phyloP scores from a whole-genome alignment of 1,284 basidiomycete species.

The Pseudozyma thailandica region DNA sequence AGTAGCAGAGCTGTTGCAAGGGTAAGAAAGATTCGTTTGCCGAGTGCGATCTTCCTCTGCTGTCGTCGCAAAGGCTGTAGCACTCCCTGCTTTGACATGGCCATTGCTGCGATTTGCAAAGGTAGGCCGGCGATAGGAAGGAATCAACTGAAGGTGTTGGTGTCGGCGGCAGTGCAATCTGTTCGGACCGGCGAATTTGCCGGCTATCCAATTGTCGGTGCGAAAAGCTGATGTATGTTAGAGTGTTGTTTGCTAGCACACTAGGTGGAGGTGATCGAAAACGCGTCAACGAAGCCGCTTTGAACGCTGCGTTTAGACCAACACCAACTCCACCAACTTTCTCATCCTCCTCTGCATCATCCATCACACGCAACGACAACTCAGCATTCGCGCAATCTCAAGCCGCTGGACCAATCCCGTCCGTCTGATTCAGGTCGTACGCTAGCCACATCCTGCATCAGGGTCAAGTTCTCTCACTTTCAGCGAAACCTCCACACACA shows the following conservation, averaged over 20 bases:
- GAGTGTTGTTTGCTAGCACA: not conserved
- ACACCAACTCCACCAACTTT: conserved; percentile 12
- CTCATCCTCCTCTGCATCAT: conserved; percentile 2
- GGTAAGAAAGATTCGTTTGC: not conserved
- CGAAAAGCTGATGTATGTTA: conserved; percentile 6
- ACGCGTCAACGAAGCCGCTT: conserved; percentile 35
- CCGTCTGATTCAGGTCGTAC: not conserved
- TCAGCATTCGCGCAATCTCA: not conserved
- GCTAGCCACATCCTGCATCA: not conserved
- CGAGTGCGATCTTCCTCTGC: not conserved
- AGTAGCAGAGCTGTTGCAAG: conserved; percentile 10
- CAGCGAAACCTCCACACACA: not conserved
- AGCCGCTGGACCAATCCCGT: too few relatives aligned
- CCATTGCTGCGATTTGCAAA: not conserved
- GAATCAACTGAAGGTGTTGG: conserved; percentile 12
- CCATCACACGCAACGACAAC: not conserved
- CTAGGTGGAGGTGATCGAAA: conserved; percentile 48
- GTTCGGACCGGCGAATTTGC: conserved; percentile 20
- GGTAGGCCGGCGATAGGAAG: not conserved
- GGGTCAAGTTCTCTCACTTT: not conserved
- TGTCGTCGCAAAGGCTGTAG: conserved; percentile 15
- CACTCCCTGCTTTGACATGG: not conserved
- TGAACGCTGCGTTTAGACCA: conserved; percentile 39
- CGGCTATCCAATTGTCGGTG: conserved; percentile 10
- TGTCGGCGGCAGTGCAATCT: not conserved